These are phyloP conservation scores for Mucor irregularis DNA, from an alignment of 371 early-diverging fungal genomes.

Conservation along the genomic window DNA sequence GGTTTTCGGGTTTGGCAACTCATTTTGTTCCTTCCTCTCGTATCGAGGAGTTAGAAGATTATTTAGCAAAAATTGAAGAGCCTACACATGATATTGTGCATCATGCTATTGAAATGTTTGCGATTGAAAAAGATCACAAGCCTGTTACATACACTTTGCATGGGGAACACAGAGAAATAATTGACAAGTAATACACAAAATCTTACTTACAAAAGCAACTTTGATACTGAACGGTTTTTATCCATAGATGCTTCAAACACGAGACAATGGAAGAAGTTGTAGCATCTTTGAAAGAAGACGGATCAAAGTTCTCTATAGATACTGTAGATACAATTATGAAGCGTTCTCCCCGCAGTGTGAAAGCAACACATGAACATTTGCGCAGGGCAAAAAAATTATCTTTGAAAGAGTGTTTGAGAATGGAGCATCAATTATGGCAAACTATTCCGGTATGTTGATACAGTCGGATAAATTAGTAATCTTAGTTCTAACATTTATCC, in stretches of 20 bases:
- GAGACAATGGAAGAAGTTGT: slow-evolving; percentile 78
- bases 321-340: slow-evolving; percentile 60
- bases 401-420: slow-evolving; percentile 47
- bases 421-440: slow-evolving; percentile 76
- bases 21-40: slow-evolving; percentile 88
- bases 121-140: slow-evolving; percentile 31
- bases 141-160: slow-evolving; percentile 11
- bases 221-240: no score
- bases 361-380: slow-evolving; percentile 76
- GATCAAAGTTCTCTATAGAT: slow-evolving; percentile 62
- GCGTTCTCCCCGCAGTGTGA: slow-evolving; percentile 81
- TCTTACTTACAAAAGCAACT: no score
- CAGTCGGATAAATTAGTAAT: background rate
- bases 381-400: slow-evolving; percentile 61
- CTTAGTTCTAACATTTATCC: background rate
- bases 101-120: slow-evolving; percentile 85
- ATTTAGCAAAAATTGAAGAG: slow-evolving; percentile 73
- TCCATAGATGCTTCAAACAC: slow-evolving; percentile 74
- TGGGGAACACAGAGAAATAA: slow-evolving; percentile 12
- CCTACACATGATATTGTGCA: slow-evolving; percentile 76
- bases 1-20: slow-evolving; percentile 84
- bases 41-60: slow-evolving; percentile 70
- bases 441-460: slow-evolving; percentile 59
- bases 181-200: no score
- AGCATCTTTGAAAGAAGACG: slow-evolving; percentile 48